Base-by-base conservation (phyloP, 164 flowering plant species). In the Warburgia ugandensis region DNA sequence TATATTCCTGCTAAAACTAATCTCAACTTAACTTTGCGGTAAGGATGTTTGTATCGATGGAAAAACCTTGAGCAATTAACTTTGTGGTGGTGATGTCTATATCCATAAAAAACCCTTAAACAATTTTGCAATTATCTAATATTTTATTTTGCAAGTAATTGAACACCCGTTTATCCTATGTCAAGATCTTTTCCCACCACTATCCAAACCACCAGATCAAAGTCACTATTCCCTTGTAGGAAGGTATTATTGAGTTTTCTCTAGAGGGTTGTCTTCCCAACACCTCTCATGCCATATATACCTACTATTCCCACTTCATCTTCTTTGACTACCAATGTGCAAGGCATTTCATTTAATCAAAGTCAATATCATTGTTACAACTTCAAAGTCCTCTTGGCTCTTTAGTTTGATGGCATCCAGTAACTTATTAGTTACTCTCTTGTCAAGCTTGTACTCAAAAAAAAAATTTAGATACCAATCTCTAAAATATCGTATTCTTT, bases 241-340 rank as follows among this genome's bases (percentile, higher is more conserved):
- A 55, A 44, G 25, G 26, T 31, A 28, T 56, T 51, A 27, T 63
- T 56, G 43, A 63, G 23, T 30, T 51, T 29, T 21, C 12, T 45
- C 61, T 56, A 22, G 6, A 63, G 62, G 4, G 67, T 50, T 5
- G 67, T 63, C 53, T 63, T 63, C 13, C 66, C 66, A 13, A 62
- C 56, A 12, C 56, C 60, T 0, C 66, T 54, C 52, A 50, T 43
- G 0, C 59, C 63, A 35, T 46, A 58, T 2, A 58, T 5, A 2
- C 59, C 68, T 0, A 64, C 27, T 10, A 58, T 41, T n/a, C 54
- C 44, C 5, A 42, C 46, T 31, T 50, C 35, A 35, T 62, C 57
- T 29, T 56, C 42, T 36, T 38, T 13, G 19, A 39, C 20, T 9
- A 22, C 8, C 3, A 8, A 39, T 39, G 3, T 39, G 20, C 19